phyloP scores from a whole-genome alignment of 2,329 filamentous ascomycete species.

The Coniochaeta ligniaria region DNA sequence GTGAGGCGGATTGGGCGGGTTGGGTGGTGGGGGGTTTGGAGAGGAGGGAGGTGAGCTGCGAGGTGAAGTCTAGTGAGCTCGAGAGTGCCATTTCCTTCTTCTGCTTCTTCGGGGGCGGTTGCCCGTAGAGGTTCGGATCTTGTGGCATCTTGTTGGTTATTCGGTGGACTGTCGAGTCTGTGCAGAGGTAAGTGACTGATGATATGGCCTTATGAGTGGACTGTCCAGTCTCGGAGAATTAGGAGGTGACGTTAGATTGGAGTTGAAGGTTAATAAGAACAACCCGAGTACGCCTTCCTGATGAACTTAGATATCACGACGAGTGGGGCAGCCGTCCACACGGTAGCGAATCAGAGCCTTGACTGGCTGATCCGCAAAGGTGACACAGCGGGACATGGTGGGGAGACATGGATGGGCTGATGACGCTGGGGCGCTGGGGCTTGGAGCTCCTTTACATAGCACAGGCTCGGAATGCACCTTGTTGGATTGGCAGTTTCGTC shows the following conservation, averaged over 20 bases:
- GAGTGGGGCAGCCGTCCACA: background rate
- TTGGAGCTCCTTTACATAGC: background rate
- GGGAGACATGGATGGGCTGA: background rate
- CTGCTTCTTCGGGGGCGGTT: conserved; percentile 61
- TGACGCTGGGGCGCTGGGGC: background rate
- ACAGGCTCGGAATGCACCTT: background rate
- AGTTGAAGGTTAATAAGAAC: background rate
- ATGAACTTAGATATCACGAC: background rate
- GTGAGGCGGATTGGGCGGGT: conserved; percentile 29
- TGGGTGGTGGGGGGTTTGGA: conserved; percentile 35
- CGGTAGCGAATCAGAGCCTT: background rate
- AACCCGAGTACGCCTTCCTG: background rate
- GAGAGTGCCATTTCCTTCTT: conserved; percentile 64
- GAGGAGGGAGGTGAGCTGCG: conserved; percentile 78
- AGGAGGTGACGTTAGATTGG: background rate
- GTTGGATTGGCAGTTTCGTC: background rate
- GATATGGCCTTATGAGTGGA: background rate
- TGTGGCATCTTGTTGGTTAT: conserved; percentile 40
- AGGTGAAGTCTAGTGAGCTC: conserved; percentile 76
- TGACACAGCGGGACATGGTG: background rate
- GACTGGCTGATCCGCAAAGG: background rate
- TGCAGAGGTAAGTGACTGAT: too few relatives aligned
- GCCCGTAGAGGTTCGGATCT: conserved; percentile 71
- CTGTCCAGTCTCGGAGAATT: background rate
- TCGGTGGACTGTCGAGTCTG: background rate